Conservation (phyloP, 768 basidiomycete genomes). For the Boletus coccyginus region DNA sequence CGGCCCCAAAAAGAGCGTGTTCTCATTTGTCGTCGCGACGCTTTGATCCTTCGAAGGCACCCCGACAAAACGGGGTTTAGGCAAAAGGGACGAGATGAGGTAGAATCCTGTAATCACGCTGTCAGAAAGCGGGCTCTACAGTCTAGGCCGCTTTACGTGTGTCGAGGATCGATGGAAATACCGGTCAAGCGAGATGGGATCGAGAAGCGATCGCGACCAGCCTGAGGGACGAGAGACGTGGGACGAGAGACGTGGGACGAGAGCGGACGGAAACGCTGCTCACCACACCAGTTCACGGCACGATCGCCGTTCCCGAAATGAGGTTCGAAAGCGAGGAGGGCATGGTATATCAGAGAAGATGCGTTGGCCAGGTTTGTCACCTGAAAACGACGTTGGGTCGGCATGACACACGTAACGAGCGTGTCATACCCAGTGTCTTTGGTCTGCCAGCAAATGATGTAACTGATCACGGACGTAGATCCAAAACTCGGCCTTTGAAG, state of each 20-base stretch:
- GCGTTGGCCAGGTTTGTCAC: slow-evolving; percentile 87
- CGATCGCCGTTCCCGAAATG: slow-evolving; percentile 60
- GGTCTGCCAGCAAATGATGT: slow-evolving; percentile 55
- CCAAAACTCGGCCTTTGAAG: slow-evolving; percentile 80
- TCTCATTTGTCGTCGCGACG: slow-evolving; percentile 7
- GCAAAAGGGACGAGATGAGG: slow-evolving; percentile 63
- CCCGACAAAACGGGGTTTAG: slow-evolving; percentile 35
- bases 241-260: background rate
- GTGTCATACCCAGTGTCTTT: slow-evolving; percentile 71
- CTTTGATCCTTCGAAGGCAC: slow-evolving; percentile 12
- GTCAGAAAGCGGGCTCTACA: slow-evolving; percentile 16
- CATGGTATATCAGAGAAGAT: slow-evolving; percentile 75
- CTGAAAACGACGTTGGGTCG: slow-evolving; percentile 34
- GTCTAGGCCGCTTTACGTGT: background rate
- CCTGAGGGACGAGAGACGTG: background rate
- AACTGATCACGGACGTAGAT: slow-evolving; percentile 67
- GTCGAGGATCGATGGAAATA: background rate
- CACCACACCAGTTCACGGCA: slow-evolving; percentile 93
- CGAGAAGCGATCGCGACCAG: background rate
- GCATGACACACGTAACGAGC: background rate
- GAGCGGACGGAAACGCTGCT: slow-evolving; percentile 30
- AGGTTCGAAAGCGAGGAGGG: slow-evolving; percentile 63
- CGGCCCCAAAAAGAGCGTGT: slow-evolving; percentile 65
- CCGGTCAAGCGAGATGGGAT: background rate
- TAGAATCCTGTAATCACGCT: slow-evolving; percentile 71